Percentiles rank a stretch among this genome's conserved stretches.
Evolutionary conservation across 129 eudicot species (phyloP).

Genomic region (Tagetes erecta): DNA sequence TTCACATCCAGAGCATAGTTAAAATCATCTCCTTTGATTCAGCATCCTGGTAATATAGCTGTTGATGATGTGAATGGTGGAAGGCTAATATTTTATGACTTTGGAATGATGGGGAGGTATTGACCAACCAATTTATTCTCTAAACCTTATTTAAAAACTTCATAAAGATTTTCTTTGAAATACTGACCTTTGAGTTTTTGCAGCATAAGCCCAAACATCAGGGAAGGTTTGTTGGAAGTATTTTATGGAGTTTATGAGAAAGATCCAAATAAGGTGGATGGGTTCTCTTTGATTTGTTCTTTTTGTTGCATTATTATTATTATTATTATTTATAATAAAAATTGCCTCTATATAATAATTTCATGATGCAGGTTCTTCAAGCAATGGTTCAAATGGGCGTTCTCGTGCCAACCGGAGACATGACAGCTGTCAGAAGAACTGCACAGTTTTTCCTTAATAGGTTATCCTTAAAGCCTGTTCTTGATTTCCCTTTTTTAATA

Average conservation of each 20-base stretch:
- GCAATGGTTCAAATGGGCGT: slow-evolving; percentile 98
- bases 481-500: slow-evolving; percentile 4
- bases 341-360: background rate
- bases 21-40: slow-evolving; percentile 27
- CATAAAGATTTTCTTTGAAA: slow-evolving; percentile 2
- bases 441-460: slow-evolving; percentile 91
- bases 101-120: slow-evolving; percentile 99
- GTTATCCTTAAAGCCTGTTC: slow-evolving; percentile 35
- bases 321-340: background rate
- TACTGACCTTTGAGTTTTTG: slow-evolving; percentile 34
- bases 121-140: background rate
- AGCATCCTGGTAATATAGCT: slow-evolving; percentile 99
- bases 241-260: slow-evolving; percentile 99
- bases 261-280: slow-evolving; percentile 79
- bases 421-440: slow-evolving; percentile 98
- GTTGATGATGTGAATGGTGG: slow-evolving; percentile 99
- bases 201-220: slow-evolving; percentile 93
- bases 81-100: slow-evolving; percentile 93
- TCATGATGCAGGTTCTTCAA: slow-evolving; percentile 68
- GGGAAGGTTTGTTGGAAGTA: slow-evolving; percentile 88
- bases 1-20: slow-evolving; percentile 25
- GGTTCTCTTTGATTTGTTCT: slow-evolving; percentile 2
- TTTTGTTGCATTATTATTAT: background rate
- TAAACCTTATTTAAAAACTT: background rate
- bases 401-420: slow-evolving; percentile 98